Percentiles rank a stretch among this genome's conserved stretches.
These are phyloP conservation scores for Fusarium verticillioides DNA, from an alignment of 2,329 filamentous ascomycete genomes.

Conservation along the genomic window DNA sequence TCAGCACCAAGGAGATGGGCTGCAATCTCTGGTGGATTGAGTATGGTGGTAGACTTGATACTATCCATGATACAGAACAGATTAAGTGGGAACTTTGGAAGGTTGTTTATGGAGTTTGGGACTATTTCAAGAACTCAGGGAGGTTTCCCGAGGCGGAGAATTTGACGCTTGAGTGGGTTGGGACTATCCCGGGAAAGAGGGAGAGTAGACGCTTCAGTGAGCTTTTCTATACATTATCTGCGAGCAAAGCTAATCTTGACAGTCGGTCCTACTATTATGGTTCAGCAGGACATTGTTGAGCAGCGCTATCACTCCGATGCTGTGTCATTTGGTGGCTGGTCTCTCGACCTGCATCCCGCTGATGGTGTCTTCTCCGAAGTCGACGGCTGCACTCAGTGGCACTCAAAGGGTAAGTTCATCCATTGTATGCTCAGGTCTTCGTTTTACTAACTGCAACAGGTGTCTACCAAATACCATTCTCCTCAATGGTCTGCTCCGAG, in stretches of 20 bases:
- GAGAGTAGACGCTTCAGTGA: constrained; percentile 16
- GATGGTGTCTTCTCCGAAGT: constrained; percentile 23
- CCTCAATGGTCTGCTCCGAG: constrained; percentile 3
- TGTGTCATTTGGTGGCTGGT: constrained; percentile 17
- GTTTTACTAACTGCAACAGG: background rate
- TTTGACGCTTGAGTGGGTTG: constrained; percentile 21
- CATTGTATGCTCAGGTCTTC: rapidly evolving
- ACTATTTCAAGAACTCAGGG: constrained; percentile 21
- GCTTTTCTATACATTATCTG: background rate
- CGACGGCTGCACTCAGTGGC: constrained; percentile 20
- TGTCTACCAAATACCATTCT: constrained; percentile 19
- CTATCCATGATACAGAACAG: constrained; percentile 14
- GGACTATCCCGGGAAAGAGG: constrained; percentile 8
- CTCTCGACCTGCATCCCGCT: constrained; percentile 13
- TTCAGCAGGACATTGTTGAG: constrained; percentile 12
- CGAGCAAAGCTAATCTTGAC: background rate
- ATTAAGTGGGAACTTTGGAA: constrained; percentile 25
- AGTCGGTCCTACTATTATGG: constrained; percentile 19
- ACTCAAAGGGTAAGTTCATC: background rate
- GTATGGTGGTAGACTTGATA: constrained; percentile 20
- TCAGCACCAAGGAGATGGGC: constrained; percentile 15
- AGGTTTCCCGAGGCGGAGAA: constrained; percentile 11
- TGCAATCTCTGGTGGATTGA: constrained; percentile 26
- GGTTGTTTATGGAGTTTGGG: constrained; percentile 22
- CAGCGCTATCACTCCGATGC: constrained; percentile 12